Base-by-base conservation (phyloP, 306 rosid species). In the Ormosia emarginata region DNA sequence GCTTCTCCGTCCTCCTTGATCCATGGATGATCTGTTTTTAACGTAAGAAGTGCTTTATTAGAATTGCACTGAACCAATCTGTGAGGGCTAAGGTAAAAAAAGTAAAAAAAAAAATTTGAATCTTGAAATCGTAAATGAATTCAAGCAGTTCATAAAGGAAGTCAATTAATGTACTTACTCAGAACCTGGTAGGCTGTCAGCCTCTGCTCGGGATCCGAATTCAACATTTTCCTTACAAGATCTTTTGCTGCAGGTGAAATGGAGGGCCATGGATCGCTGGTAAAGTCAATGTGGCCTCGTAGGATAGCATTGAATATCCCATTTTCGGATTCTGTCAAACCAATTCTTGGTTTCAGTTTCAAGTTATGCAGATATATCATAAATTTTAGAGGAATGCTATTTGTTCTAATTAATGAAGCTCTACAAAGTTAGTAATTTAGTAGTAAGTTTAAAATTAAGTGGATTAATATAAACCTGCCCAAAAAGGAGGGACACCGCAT, bases 1-100 rank as follows among this genome's bases (percentile, higher is more conserved):
- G 99, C 99, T 82, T 95, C 98, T 59, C 99, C 99, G 36, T 92
- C 99, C 83, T 93, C 98, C 91, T 95, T 95, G 81, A 95, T 95
- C 99, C 99, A 95, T 13, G 95, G 95, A 81, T 94, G 98, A 82
- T 86, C 98, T 94, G 70, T 52, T 84, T 79, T 77, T 6, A 3
- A 4, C 62, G 40, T 3, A 4, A 43, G 4, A 70, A 82, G 43
- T 69, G 69, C 30, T 46, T 73, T 36, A 44, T 81, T 66, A 81
- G 68, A 34, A 81, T 67, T 65, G 50, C 40, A 52, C 18, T 75
- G 18, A n/a, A 74, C 50, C 33, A 18, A 71, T 52, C 8, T 32
- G 6, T 2, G 9, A 39, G 50, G 32, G 33, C 18, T 61, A n/a
- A 69, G 56, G 50, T 36, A 17, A 63, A 72, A 46, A n/a, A n/a